These are phyloP conservation scores for Mucor piriformis DNA, from an alignment of 371 early-diverging fungal species.

Conservation along the genomic window DNA sequence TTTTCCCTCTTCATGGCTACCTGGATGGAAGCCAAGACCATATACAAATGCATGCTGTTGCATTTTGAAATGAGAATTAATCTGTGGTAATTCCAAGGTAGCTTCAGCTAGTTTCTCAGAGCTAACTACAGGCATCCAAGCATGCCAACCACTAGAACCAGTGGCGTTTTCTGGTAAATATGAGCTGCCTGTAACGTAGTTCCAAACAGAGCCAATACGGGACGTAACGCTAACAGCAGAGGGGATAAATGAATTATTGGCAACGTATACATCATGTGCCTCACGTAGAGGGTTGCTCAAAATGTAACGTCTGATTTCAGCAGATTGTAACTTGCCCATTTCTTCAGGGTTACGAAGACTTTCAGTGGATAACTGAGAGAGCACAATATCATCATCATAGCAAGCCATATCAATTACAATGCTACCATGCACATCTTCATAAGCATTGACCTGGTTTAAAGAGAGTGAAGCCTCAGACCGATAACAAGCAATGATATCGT, in stretches of 20 bases:
- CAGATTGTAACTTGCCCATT: slow-evolving; percentile 45
- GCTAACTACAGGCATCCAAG: slow-evolving; percentile 40
- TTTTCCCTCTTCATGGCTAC: slow-evolving; percentile 36
- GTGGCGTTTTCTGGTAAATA: slow-evolving; percentile 20
- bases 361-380: slow-evolving; percentile 61
- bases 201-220: slow-evolving; percentile 31
- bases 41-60: slow-evolving; percentile 67
- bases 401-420: slow-evolving; percentile 67
- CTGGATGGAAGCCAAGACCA: slow-evolving; percentile 62
- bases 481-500: slow-evolving; percentile 69
- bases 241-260: slow-evolving; percentile 33
- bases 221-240: slow-evolving; percentile 27
- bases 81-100: slow-evolving; percentile 64
- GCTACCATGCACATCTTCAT: slow-evolving; percentile 67
- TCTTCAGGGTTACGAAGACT: slow-evolving; percentile 52
- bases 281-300: slow-evolving; percentile 46
- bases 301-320: slow-evolving; percentile 65
- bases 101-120: slow-evolving; percentile 27
- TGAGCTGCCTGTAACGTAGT: slow-evolving; percentile 19
- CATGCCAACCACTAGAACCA: slow-evolving; percentile 34
- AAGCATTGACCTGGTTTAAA: slow-evolving; percentile 78
- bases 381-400: slow-evolving; percentile 64
- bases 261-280: slow-evolving; percentile 50
- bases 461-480: slow-evolving; percentile 63
- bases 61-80: slow-evolving; percentile 64